Base-by-base conservation (phyloP, 257 asterid genomes). In the Solanum habrochaites region DNA sequence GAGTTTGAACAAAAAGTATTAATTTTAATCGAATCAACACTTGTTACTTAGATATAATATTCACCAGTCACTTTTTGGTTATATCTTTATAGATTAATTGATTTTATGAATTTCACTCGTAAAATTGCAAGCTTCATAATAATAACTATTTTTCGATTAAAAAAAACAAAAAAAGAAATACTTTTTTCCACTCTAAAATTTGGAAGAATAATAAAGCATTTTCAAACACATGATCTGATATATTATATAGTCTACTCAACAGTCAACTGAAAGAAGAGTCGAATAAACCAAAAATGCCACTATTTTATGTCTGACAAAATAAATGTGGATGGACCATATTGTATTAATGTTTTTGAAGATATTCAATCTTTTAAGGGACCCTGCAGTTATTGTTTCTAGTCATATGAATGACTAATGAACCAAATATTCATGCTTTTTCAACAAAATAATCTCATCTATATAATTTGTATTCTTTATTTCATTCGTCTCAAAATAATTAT, bases 51-150 rank as follows among this genome's bases (percentile, higher is more conserved):
- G 12, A 15, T 15, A 29, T 29, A 69, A 2, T 16, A 11, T 8
- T 71, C 0, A 18, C 4, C 18, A 8, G 4, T 5, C 43, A 71
- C 2, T 8, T 71, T 32, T 32, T 0, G 0, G 32, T 32, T 32
- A 70, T 70, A 0, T 70, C 1, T 31, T 8, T 0, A 0, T 11
- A 31, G 7, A 27, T 0, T 27, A 29, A 29, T 69, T 69, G 29
- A 3, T 69, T 4, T 15, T 69, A 16, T 12, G 32, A 62, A 62
- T 62, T 62, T n/a, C 31, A 62, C 0, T n/a, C 1, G 0, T n/a
- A 67, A 29, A 67, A 67, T 67, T 67, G 0, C 6, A 69, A 27
- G 8, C 20, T 71, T 71, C 45, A 4, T 2, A 1, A 16, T 0
- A 0, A 11, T 32, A 0, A 72, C 27, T 72, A 72, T 35, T 72